Evolutionary conservation across 2,329 filamentous ascomycete species (phyloP).

Genomic region (Trichoderma citrinoviride): DNA sequence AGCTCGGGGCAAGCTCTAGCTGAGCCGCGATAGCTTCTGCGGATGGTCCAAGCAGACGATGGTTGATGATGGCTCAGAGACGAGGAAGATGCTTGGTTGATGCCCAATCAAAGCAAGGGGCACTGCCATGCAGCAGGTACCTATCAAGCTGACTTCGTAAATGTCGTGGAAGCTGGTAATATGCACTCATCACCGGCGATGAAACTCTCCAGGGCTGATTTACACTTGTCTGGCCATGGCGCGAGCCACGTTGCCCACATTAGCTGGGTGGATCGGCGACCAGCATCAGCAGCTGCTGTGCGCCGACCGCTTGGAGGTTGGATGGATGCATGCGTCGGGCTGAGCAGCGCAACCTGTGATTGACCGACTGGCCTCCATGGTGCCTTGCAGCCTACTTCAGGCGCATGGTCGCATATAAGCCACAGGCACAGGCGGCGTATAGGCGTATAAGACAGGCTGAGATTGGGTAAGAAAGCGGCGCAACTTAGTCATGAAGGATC

Average conservation of each 20-base stretch:
- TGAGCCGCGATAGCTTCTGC: neutral
- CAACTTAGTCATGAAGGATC: neutral
- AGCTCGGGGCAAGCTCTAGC: constrained; percentile 9
- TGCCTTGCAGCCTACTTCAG: neutral
- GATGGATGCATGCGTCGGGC: neutral
- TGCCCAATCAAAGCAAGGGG: neutral
- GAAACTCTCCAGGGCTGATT: neutral
- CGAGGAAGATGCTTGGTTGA: neutral
- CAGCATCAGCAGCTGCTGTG: constrained; percentile 1
- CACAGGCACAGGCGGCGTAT: neutral
- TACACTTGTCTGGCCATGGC: constrained; percentile 7
- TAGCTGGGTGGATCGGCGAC: constrained; percentile 9
- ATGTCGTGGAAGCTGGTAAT: too few species aligned
- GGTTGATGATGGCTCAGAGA: neutral
- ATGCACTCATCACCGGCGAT: neutral
- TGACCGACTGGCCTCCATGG: neutral
- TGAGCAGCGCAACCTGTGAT: neutral
- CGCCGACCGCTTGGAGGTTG: neutral
- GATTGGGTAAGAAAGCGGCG: constrained; percentile 10
- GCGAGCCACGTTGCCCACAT: constrained; percentile 17
- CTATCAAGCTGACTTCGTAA: too few species aligned
- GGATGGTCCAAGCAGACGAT: neutral
- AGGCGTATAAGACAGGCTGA: neutral
- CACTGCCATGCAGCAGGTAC: too few species aligned
- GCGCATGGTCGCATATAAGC: too few species aligned